Percentiles rank a stretch among this genome's conserved stretches.
These are phyloP conservation scores for Lentinula lateritia DNA, from an alignment of 768 basidiomycete genomes.

Conservation along the genomic window DNA sequence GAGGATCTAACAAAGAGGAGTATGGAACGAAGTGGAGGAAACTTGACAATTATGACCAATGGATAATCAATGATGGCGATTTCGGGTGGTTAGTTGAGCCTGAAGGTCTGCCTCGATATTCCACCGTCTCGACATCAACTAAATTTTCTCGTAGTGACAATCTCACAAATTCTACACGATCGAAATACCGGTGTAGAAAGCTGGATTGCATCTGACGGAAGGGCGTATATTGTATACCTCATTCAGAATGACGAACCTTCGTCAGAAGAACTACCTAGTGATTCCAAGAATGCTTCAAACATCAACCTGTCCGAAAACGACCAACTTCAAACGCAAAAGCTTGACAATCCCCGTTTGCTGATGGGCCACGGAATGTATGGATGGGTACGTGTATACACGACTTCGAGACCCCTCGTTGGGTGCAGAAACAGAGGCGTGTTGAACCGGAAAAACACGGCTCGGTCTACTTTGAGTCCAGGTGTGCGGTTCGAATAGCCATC, in stretches of 20 bases:
- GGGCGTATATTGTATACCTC: conserved; percentile 74
- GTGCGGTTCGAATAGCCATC: conserved; percentile 60
- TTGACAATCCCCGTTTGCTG: conserved; percentile 15
- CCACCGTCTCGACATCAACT: not conserved
- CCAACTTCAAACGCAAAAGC: conserved; percentile 9
- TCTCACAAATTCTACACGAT: conserved; percentile 58
- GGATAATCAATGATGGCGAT: conserved; percentile 60
- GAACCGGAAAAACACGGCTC: conserved; percentile 29
- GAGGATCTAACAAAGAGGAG: too few relatives aligned
- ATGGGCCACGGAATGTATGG: conserved; percentile 34
- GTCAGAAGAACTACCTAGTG: not conserved
- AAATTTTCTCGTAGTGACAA: conserved; percentile 41
- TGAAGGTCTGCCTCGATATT: conserved; percentile 41
- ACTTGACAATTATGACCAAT: conserved; percentile 57
- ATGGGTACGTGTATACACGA: conserved; percentile 77
- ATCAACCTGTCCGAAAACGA: conserved; percentile 3
- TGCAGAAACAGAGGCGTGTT: conserved; percentile 65
- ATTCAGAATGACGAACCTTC: conserved; percentile 31
- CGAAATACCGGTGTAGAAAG: conserved; percentile 60
- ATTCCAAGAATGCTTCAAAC: not conserved
- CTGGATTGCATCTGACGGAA: conserved; percentile 83
- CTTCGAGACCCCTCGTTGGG: conserved; percentile 70
- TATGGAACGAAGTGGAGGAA: too few relatives aligned
- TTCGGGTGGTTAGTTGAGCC: conserved; percentile 72
- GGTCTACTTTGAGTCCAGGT: conserved; percentile 58